These are phyloP conservation scores for Penicillium paxilli DNA, from an alignment of 495 filamentous ascomycete species.

Conservation along the genomic window DNA sequence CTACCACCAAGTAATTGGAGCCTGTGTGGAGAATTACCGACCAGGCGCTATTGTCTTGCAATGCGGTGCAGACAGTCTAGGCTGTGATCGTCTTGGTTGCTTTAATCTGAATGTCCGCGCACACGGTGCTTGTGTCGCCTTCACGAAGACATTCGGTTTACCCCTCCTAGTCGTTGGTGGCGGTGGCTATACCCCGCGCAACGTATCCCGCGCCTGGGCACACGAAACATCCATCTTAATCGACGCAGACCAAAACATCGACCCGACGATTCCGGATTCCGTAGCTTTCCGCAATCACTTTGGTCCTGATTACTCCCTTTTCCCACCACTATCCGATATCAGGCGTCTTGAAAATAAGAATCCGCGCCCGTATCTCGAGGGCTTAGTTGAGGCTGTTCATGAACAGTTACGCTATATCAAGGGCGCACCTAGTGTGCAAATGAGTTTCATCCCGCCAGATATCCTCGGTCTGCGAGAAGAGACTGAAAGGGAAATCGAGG, in stretches of 20 bases:
- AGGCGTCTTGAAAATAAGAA: constrained; percentile 77
- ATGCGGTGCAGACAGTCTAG: constrained; percentile 94
- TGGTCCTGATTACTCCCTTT: constrained; percentile 73
- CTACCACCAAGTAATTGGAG: constrained; percentile 77
- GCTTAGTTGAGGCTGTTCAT: constrained; percentile 69
- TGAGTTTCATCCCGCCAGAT: constrained; percentile 77
- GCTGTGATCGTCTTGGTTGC: constrained; percentile 87
- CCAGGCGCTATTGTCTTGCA: constrained; percentile 91
- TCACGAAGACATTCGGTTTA: constrained; percentile 72
- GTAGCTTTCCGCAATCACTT: constrained; percentile 81
- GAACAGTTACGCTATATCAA: constrained; percentile 87
- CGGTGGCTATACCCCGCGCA: constrained; percentile 95
- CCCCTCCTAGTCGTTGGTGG: constrained; percentile 90
- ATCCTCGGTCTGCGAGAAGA: constrained; percentile 72
- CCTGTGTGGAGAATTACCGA: constrained; percentile 71
- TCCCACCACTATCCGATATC: constrained; percentile 72
- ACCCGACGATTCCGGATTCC: constrained; percentile 68
- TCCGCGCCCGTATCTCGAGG: constrained; percentile 67
- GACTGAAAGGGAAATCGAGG: constrained; percentile 73
- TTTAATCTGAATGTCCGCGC: constrained; percentile 96
- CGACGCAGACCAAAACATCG: constrained; percentile 67
- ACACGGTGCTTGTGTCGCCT: constrained; percentile 88
- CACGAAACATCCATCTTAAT: constrained; percentile 93
- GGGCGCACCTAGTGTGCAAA: constrained; percentile 83
- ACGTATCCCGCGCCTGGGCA: constrained; percentile 94